Evolutionary conservation across 208 protist genomes (phyloP).

Genomic region (Wallacemonas rigidus): DNA sequence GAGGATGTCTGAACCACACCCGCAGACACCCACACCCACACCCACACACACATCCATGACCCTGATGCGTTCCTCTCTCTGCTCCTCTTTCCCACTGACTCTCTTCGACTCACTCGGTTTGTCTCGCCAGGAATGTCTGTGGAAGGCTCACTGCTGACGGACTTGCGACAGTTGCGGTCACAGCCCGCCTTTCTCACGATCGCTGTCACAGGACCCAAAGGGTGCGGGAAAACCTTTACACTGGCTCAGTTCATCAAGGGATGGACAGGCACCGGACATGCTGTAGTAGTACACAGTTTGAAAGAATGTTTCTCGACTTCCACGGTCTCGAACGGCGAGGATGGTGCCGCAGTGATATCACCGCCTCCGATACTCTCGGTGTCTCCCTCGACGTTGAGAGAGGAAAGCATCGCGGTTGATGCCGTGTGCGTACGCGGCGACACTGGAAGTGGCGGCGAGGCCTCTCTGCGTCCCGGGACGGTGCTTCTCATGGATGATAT

Average conservation of each 20-base stretch:
- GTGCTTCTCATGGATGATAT: constrained; percentile 71
- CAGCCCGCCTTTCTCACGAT: constrained; percentile 10
- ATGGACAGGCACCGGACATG: not conserved
- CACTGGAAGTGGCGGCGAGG: not conserved
- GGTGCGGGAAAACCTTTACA: constrained; percentile 27
- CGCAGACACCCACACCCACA: too few relatives aligned
- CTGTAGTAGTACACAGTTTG: not conserved
- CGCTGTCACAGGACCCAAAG: constrained; percentile 33
- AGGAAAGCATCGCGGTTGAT: too few relatives aligned
- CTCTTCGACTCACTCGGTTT: not conserved
- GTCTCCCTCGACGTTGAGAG: not conserved
- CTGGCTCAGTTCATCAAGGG: constrained; percentile 26
- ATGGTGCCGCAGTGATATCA: not conserved
- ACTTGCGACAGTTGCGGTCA: constrained; percentile 27
- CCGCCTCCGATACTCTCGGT: not conserved
- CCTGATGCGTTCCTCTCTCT: not conserved
- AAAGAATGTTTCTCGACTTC: not conserved
- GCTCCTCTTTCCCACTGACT: not conserved
- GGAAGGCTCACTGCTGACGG: constrained; percentile 45
- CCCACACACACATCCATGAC: too few relatives aligned
- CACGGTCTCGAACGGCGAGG: not conserved
- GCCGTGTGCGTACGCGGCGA: too few relatives aligned
- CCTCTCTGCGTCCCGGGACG: constrained; percentile 25
- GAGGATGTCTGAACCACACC: too few relatives aligned
- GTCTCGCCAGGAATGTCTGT: constrained; percentile 36